phyloP scores from a whole-genome alignment of 768 basidiomycete species.

The Termitomyces heimii region DNA sequence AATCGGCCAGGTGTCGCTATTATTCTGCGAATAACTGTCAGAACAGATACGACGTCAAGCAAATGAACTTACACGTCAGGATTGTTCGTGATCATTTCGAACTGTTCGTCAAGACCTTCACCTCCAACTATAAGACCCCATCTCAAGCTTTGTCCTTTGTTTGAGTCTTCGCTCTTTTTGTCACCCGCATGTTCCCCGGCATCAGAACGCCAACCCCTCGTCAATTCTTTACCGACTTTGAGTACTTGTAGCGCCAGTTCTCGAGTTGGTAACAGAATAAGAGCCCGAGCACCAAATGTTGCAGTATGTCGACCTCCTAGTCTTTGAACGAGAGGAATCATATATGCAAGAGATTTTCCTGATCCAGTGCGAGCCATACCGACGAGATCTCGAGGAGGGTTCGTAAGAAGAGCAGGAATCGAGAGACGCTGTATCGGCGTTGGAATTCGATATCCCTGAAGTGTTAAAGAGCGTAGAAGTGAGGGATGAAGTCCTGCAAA shows the following conservation, averaged over 20 bases:
- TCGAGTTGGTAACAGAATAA: slow-evolving; percentile 88
- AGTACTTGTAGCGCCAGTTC: slow-evolving; percentile 93
- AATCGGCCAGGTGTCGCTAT: slow-evolving; percentile 98
- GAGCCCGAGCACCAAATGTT: slow-evolving; percentile 76
- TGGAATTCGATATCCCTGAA: slow-evolving; percentile 92
- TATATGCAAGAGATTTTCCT: slow-evolving; percentile 94
- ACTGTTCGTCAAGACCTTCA: slow-evolving; percentile 93
- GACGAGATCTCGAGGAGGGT: slow-evolving; percentile 87
- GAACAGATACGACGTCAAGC: slow-evolving; percentile 6
- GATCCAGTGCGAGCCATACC: slow-evolving; percentile 99
- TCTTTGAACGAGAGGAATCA: slow-evolving; percentile 86
- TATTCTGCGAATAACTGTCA: slow-evolving; percentile 47
- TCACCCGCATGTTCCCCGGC: slow-evolving; percentile 73
- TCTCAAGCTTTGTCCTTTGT: slow-evolving; percentile 57
- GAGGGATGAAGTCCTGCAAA: slow-evolving; percentile 72
- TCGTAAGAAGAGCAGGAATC: slow-evolving; percentile 78
- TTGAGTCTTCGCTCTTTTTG: slow-evolving; percentile 47
- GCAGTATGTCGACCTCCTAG: slow-evolving; percentile 77
- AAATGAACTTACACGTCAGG: slow-evolving; percentile 80
- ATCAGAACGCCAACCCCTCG: slow-evolving; percentile 67
- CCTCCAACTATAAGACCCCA: slow-evolving; percentile 98
- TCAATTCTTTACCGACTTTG: slow-evolving; percentile 93
- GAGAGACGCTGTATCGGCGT: slow-evolving; percentile 94
- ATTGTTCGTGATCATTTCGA: slow-evolving; percentile 89
- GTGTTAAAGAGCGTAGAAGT: slow-evolving; percentile 75